Conservation (phyloP, 495 filamentous ascomycete genomes). For the Talaromyces trachyspermus region DNA sequence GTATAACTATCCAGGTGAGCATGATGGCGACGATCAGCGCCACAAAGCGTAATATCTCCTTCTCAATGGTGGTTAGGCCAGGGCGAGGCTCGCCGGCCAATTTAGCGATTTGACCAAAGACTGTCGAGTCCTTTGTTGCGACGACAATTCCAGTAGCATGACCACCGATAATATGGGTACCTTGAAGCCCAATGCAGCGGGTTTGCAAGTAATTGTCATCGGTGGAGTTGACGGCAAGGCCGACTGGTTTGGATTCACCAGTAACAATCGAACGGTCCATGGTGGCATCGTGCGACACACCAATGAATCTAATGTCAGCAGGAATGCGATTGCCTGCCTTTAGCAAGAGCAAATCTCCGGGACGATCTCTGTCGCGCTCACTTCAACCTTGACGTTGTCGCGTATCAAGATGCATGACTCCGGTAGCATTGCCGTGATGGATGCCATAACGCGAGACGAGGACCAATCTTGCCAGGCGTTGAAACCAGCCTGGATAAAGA, state of each 20-base stretch:
- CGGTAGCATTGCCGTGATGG: conserved; percentile 60
- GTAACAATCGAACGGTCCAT: conserved; percentile 69
- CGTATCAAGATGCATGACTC: conserved; percentile 54
- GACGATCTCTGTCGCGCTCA: conserved; percentile 53
- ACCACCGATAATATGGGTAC: conserved; percentile 60
- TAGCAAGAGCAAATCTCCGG: conserved; percentile 62
- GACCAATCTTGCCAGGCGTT: conserved; percentile 64
- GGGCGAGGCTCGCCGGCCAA: conserved; percentile 56
- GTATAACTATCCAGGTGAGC: conserved; percentile 44
- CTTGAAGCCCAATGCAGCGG: conserved; percentile 61
- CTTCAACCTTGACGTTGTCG: conserved; percentile 41
- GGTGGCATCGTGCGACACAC: conserved; percentile 56
- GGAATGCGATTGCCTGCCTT: conserved; percentile 64
- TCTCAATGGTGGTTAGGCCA: conserved; percentile 57
- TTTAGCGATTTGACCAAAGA: conserved; percentile 64
- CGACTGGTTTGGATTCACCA: conserved; percentile 56
- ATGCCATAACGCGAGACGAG: conserved; percentile 56
- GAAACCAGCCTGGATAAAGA: conserved; percentile 62
- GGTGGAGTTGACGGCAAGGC: conserved; percentile 50
- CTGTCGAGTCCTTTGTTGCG: conserved; percentile 49
- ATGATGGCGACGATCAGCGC: conserved; percentile 49
- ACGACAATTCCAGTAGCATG: conserved; percentile 58
- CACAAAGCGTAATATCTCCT: conserved; percentile 62
- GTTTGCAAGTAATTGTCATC: conserved; percentile 71
- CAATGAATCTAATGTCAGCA: conserved; percentile 61